Evolutionary conservation across 2,329 filamentous ascomycete genomes (phyloP).

Genomic region (Sarocladium strictum): DNA sequence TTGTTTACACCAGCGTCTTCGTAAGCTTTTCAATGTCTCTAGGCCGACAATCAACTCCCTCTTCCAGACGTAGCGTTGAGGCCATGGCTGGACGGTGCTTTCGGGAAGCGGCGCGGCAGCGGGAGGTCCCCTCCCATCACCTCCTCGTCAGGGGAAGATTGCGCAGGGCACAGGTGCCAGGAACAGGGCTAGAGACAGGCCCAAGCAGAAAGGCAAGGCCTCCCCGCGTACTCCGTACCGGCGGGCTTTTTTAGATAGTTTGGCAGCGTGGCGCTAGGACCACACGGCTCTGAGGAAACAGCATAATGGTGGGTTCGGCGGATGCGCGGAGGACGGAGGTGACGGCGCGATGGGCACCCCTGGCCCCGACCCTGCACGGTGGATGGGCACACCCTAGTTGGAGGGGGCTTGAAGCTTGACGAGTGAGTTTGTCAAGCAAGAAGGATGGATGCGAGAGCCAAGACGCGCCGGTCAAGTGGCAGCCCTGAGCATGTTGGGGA

Average conservation of each 20-base stretch:
- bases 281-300: neutral
- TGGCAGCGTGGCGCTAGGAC: conserved; percentile 3
- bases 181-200: neutral
- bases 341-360: conserved; percentile 7
- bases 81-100: neutral
- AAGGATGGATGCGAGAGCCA: neutral
- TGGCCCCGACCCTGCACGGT: conserved; percentile 7
- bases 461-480: neutral
- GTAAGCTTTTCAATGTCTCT: neutral
- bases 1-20: neutral
- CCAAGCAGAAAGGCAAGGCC: neutral
- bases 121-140: neutral
- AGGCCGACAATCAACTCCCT: conserved; percentile 1
- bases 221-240: conserved; percentile 5
- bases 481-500: neutral
- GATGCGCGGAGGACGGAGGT: conserved; percentile 1
- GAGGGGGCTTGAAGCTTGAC: neutral
- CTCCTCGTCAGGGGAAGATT: neutral
- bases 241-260: conserved; percentile 1
- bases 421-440: neutral
- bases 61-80: neutral
- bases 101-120: conserved; percentile 5
- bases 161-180: neutral
- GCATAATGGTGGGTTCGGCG: conserved; percentile 5
- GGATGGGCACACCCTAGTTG: neutral